Base-by-base conservation (phyloP, 2,329 filamentous ascomycete genomes). In the Fusarium neocosmosporiellum region DNA sequence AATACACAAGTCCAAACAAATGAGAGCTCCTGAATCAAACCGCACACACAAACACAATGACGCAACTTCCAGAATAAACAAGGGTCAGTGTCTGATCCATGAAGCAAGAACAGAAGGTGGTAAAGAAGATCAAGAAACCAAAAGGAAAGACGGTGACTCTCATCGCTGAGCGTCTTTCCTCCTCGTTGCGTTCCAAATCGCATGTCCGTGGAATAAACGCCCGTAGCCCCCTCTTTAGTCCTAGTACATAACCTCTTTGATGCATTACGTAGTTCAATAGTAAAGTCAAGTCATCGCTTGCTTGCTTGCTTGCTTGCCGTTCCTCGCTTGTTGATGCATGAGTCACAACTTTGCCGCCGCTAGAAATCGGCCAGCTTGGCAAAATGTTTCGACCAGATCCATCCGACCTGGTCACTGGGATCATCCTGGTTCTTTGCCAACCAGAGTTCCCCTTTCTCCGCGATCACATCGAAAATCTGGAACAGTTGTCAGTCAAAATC, bases 301-400 rank as follows among this genome's bases (percentile, higher is more conserved):
- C 53, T 53, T 70, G 66, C 57, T n/a, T n/a, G n/a, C n/a, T n/a
- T n/a, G n/a, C n/a, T n/a, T n/a, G n/a, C n/a, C n/a, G n/a, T n/a
- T n/a, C n/a, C n/a, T n/a, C n/a, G n/a, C n/a, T 61, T 65, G 63
- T 61, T 61, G 69, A 71, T 65, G 63, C 59, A 69, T 62, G 48
- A 63, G 58, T 59, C 48, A 55, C 48, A 39, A 36, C 55, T 59
- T 67, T 43, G 34, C 68, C 55, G 62, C 37, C 59, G 59, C 67
- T 80, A 86, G 63, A 84, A 83, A 78, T 90, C 89, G 57, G 88
- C 88, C 71, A 91, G 79, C 79, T 89, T 90, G 61, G 93, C 93
- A 86, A 99, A 99, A 84, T 99, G 96, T 82, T 98, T 98, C 78
- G 95, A 97, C 96, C 96, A 99, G 78, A 99, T 98, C 96, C 96